Evolutionary conservation across 2,329 filamentous ascomycete species (phyloP), one percentile per base, ranked within the genome.

Genomic region (Paracoccidioides brasiliensis): DNA sequence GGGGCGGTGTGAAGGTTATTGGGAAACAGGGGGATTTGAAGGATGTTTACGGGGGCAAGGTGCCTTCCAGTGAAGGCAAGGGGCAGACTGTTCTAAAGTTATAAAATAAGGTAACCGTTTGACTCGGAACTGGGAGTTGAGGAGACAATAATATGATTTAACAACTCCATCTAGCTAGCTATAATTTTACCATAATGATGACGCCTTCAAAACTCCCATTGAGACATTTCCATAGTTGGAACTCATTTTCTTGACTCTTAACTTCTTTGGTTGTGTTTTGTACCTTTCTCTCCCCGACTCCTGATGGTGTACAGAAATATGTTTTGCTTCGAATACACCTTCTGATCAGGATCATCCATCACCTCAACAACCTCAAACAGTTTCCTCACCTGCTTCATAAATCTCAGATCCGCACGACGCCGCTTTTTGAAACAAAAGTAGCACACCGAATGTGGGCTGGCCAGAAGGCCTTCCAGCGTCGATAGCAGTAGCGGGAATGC

Each of bases 381-480:
- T 71, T 85, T 88, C 66, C 76, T 82, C 14, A 84, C 83, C 66
- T 79, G 79, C 69, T 85, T 86, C 66, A 90, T 77, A 65, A 89
- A 89, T 57, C 85, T 80, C 74, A 84, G 77, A 66, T 90, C 86
- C 44, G 86, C 93, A 58, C 88, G 80, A 66, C 93, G 82, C 62
- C 93, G 79, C 74, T 89, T 91, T 77, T 95, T 97, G 78, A 94
- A 96, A 74, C 91, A 95, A 72, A 98, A 97, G 70, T 85, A 85
- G 69, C 85, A 90, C 45, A 90, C 70, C 0, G 81, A 81, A 8
- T 76, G 67, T 3, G 77, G 78, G 14, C 80, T 79, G 32, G 14
- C 33, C 3, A 95, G 76, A 50, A 96, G 76, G 59, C 87, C 82
- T 57, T 80, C 76, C 61, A 97, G 74, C 5, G 91, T 97, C 60